phyloP scores from a whole-genome alignment of 1,139 yeast genomes.

The Pneumocystis jirovecii region DNA sequence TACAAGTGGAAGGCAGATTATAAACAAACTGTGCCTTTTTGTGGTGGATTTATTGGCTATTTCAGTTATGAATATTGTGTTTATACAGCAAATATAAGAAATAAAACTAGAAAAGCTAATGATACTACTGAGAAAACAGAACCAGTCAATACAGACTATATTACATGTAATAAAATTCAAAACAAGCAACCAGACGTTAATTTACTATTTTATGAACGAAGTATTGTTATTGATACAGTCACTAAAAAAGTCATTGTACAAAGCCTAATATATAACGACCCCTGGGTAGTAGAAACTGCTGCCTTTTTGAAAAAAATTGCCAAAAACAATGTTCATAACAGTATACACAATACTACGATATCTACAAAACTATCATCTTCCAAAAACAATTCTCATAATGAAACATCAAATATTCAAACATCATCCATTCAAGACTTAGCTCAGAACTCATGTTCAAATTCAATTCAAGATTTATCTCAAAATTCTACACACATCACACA shows the following conservation, averaged over 20 bases:
- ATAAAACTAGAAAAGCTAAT: neutral
- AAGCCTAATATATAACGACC: conserved; percentile 29
- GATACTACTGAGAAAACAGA: conserved; percentile 15
- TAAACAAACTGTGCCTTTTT: conserved; percentile 41
- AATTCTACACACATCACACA: conserved; percentile 25
- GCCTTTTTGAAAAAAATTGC: neutral
- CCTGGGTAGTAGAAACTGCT: conserved; percentile 7
- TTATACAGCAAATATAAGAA: conserved; percentile 9
- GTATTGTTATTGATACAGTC: conserved; percentile 40
- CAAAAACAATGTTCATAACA: neutral
- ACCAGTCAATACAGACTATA: conserved; percentile 3
- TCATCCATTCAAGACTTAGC: conserved; percentile 4
- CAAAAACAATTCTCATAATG: neutral
- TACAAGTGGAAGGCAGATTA: neutral
- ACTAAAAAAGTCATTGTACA: conserved; percentile 40
- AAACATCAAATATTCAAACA: neutral
- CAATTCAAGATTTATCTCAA: neutral
- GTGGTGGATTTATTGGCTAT: conserved; percentile 80
- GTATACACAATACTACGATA: neutral
- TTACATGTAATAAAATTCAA: neutral
- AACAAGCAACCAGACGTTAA: conserved; percentile 47
- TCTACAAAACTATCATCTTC: neutral
- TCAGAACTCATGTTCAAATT: neutral
- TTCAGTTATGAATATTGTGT: conserved; percentile 60
- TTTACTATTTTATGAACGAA: conserved; percentile 54